Conservation (phyloP, 306 rosid species). For the Hippophae rhamnoides region DNA sequence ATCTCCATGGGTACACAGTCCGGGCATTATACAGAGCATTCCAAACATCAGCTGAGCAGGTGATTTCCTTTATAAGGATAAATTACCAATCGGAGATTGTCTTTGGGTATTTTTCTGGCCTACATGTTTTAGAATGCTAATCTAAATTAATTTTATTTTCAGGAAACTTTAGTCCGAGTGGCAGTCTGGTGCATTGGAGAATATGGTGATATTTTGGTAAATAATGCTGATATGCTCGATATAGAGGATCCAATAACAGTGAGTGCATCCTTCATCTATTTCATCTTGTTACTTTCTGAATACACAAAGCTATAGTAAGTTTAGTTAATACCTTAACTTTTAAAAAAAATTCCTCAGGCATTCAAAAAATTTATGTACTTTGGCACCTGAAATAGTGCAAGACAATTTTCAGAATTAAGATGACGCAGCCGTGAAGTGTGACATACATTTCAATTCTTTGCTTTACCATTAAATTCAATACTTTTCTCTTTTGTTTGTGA, state of each 20-base stretch:
- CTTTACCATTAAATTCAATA: too few relatives aligned
- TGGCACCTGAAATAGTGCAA: too few relatives aligned
- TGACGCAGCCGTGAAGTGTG: too few relatives aligned
- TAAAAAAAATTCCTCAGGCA: too few relatives aligned
- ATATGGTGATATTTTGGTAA: slow-evolving; percentile 82
- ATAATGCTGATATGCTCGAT: slow-evolving; percentile 75
- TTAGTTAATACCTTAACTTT: too few relatives aligned
- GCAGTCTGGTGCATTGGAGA: slow-evolving; percentile 99
- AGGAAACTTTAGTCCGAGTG: slow-evolving; percentile 96
- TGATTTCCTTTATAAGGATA: slow-evolving; percentile 23
- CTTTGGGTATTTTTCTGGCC: slow-evolving; percentile 5
- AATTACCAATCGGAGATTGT: slow-evolving; percentile 16
- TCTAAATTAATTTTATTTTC: slow-evolving; percentile 19
- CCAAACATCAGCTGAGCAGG: slow-evolving; percentile 79
- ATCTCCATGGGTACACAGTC: slow-evolving; percentile 91
- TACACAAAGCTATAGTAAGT: too few relatives aligned
- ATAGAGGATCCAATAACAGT: slow-evolving; percentile 84
- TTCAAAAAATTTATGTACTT: too few relatives aligned
- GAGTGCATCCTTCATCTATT: slow-evolving; percentile 27
- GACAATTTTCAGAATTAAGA: too few relatives aligned
- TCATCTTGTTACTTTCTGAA: slow-evolving; percentile 10
- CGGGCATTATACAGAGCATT: slow-evolving; percentile 81
- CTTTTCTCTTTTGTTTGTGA: not conserved
- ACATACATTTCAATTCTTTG: too few relatives aligned
- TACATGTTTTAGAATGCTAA: not conserved